Evolutionary conservation across 225 moss, liverwort and hornwort species (phyloP).

Genomic region (Marchantia polymorpha): DNA sequence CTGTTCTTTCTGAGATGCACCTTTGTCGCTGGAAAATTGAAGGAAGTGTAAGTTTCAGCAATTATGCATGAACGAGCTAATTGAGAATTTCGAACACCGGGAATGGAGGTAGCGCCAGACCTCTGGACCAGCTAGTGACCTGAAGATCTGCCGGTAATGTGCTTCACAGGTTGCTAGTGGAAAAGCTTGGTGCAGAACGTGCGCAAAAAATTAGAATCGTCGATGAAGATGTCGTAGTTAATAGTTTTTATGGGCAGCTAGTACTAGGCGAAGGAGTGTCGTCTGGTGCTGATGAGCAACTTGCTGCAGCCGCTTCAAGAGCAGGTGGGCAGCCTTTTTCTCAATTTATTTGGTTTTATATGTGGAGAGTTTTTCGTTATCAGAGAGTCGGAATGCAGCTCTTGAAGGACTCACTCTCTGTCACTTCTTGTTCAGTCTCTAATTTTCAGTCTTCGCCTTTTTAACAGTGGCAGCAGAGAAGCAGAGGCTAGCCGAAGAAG

Average conservation of each 20-base stretch:
- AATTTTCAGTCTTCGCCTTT: not conserved
- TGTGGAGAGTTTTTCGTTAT: not conserved
- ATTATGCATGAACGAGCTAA: too few species aligned
- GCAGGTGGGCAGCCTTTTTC: conserved; percentile 52
- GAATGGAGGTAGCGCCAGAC: too few species aligned
- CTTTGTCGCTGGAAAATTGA: not conserved
- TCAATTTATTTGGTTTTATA: not conserved
- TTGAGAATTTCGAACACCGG: too few species aligned
- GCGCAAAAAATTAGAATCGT: conserved; percentile 57
- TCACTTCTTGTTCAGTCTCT: too few species aligned
- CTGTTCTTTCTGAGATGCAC: not conserved
- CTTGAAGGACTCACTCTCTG: too few species aligned
- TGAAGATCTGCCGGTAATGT: not conserved
- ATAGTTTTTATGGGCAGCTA: conserved; percentile 85
- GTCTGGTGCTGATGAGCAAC: conserved; percentile 73
- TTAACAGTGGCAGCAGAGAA: conserved; percentile 81
- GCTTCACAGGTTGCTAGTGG: conserved; percentile 66
- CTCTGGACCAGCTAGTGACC: not conserved
- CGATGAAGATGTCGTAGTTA: conserved; percentile 69
- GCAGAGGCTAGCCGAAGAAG: conserved; percentile 81
- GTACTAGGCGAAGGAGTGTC: conserved; percentile 72
- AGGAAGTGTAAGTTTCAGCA: too few species aligned
- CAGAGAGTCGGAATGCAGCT: not conserved
- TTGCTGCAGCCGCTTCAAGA: conserved; percentile 68
- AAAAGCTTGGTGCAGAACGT: conserved; percentile 69